Evolutionary conservation across 148 eudicot genomes (phyloP), one percentile per base, ranked within the genome.

Genomic region (Spergularia marina): DNA sequence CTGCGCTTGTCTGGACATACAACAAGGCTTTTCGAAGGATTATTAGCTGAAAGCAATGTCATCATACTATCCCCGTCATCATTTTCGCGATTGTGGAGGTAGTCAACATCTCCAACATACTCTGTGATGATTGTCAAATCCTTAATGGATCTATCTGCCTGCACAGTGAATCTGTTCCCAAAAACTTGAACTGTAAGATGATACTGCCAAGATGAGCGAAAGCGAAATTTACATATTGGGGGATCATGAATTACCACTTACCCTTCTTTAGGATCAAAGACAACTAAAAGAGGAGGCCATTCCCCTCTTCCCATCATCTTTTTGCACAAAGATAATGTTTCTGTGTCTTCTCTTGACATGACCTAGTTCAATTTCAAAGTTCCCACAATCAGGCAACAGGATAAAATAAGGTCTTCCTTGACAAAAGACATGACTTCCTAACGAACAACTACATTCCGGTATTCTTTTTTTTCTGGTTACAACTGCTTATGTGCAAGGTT

Each of bases 51-150:
- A 79, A 95, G 80, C 72, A 95, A 93, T 15, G 99, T 92, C 99
- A 95, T 95, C 82, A 92, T 90, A 84, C 99, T 95, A 82, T 92
- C 97, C 13, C 99, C 97, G 73, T 90, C 96, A 78, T 95, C 94
- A 53, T 82, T 74, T 84, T 95, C 94, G 4, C 99, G 91, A 56
- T 92, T 95, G 55, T 71, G 75, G 56, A 92, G 83, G 86, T 85
- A 92, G 83, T 95, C 99, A 30, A 95, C 99, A 81, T 95, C 99
- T 74, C 99, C 99, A 68, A 89, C 92, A 64, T 95, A 95, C 77
- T 92, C 99, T 1, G 99, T 90, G 69, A 95, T 91, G 73, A 95
- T 90, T 56, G 99, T 95, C 74, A 89, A 85, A 70, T 95, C 99
- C 75, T 67, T 87, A 30, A 95, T 92, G 69, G 53, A 67, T 79